Conservation (phyloP, 495 filamentous ascomycete genomes). For the Aspergillus panamensis region DNA sequence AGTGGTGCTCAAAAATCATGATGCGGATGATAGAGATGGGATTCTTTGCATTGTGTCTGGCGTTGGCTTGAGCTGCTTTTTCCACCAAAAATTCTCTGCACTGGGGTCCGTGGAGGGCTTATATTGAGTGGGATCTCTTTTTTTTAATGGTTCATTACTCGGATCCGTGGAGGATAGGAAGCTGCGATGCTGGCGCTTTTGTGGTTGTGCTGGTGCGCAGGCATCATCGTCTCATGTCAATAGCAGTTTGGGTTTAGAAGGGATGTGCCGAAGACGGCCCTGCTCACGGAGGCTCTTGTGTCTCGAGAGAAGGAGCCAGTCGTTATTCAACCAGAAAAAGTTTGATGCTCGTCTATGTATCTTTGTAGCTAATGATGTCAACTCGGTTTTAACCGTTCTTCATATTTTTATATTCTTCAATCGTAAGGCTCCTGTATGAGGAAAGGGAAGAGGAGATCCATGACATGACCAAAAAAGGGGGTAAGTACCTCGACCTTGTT, state of each 20-base stretch:
- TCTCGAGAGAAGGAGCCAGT: constrained; percentile 23
- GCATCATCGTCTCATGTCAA: constrained; percentile 28
- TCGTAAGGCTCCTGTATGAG: not conserved
- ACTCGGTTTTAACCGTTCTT: not conserved
- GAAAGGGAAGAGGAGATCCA: not conserved
- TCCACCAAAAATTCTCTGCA: constrained; percentile 38
- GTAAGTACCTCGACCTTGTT: too few relatives aligned
- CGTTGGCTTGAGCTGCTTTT: constrained; percentile 51
- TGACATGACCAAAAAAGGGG: too few relatives aligned
- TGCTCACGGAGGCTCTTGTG: constrained; percentile 16
- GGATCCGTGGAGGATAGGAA: constrained; percentile 42
- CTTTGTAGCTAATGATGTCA: constrained; percentile 4
- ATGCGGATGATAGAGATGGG: constrained; percentile 31
- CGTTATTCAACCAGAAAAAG: constrained; percentile 26
- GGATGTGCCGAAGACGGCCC: constrained; percentile 29
- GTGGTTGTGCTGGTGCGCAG: constrained; percentile 25
- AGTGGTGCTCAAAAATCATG: constrained; percentile 23
- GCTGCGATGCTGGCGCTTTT: constrained; percentile 38
- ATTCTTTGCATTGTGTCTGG: constrained; percentile 48
- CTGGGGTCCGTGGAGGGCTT: constrained; percentile 37
- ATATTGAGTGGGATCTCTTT: constrained; percentile 35
- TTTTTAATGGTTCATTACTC: constrained; percentile 37
- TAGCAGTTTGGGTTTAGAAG: constrained; percentile 24
- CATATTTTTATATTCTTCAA: not conserved
- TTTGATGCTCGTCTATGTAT: constrained; percentile 20